phyloP scores from a whole-genome alignment of 495 filamentous ascomycete genomes.

The Lasiosphaeria hispida region DNA sequence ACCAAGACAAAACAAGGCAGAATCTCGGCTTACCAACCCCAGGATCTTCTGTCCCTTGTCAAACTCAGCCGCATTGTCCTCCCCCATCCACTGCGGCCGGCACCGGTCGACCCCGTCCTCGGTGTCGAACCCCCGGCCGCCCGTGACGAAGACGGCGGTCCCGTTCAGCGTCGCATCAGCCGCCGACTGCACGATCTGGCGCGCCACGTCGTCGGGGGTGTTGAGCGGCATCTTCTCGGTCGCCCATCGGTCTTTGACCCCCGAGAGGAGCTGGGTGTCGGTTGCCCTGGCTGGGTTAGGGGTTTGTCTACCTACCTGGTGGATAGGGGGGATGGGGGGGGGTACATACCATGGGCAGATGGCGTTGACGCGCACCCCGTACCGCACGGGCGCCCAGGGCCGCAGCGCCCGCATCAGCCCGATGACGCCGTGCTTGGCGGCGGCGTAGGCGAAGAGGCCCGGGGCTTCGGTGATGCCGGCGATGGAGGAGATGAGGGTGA shows the following conservation, averaged over 20 bases:
- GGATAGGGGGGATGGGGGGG: not conserved
- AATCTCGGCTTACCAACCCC: conserved; percentile 19
- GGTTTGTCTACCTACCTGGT: not conserved
- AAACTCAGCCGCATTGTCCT: conserved; percentile 37
- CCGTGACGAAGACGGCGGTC: conserved; percentile 47
- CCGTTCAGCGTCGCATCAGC: conserved; percentile 41
- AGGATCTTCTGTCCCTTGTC: conserved; percentile 40
- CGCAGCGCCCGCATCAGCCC: conserved; percentile 50
- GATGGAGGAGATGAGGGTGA: conserved; percentile 23
- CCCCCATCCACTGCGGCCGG: conserved; percentile 46
- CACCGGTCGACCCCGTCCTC: conserved; percentile 42
- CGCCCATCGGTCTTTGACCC: conserved; percentile 43
- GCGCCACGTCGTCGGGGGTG: conserved; percentile 42
- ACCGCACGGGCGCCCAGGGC: conserved; percentile 36
- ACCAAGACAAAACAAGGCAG: not conserved
- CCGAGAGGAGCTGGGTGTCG: conserved; percentile 41
- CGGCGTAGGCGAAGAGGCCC: conserved; percentile 43
- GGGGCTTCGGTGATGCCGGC: conserved; percentile 27
- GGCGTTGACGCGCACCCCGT: conserved; percentile 49
- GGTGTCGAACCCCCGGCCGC: conserved; percentile 49
- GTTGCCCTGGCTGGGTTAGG: conserved; percentile 21
- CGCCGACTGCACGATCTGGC: conserved; percentile 40
- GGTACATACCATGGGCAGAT: conserved; percentile 51
- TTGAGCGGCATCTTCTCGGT: conserved; percentile 48
- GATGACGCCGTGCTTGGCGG: conserved; percentile 50